Evolutionary conservation across 768 basidiomycete species (phyloP), one percentile per base, ranked within the genome.

Genomic region (Boletus speciosus): DNA sequence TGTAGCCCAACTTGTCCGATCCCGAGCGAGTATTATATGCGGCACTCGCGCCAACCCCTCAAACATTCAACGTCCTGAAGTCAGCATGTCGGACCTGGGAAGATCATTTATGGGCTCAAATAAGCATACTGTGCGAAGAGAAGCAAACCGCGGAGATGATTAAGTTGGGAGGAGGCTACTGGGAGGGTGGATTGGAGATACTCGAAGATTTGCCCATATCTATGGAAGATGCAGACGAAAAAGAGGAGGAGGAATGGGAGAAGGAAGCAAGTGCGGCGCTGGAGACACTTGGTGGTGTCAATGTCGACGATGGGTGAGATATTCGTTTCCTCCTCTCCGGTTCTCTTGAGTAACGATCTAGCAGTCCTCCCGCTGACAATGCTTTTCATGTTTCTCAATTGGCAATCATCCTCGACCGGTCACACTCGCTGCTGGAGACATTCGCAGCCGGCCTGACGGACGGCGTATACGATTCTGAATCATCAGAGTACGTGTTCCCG

Each of bases 91-190:
- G 85, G 34, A 88, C 90, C 21, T 98, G 96, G 95, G 90, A 95
- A 64, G 97, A 99, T 64, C 87, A 95, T 65, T 76, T 98, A 0
- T 99, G 97, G 97, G 92, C 90, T 0, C 86, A 90, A 54, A 75
- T 94, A 47, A 85, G 84, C 60, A 78, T 91, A 46, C 74, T 91
- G 37, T 87, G 90, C 61, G 91, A 95, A 65, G 85, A 92, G 60
- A 85, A 88, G 55, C 81, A 88, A 66, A 86, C 84, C 42, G 78
- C 76, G 31, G 84, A 88, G 56, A 79, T 98, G 63, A 67, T 76
- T 10, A 77, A 80, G 37, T 66, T 92, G 6, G 76, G 77, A 10
- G 85, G 85, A 0, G 82, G 86, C 39, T 95, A 90, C 67, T 96
- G 94, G 93, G 87, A 89, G 54, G 77, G 76, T 19, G 86, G 85